Percentiles rank a stretch among this genome's conserved stretches.
phyloP scores from a whole-genome alignment of 108 stramenopile genomes.

The Cyclotella choctawhatcheeana region DNA sequence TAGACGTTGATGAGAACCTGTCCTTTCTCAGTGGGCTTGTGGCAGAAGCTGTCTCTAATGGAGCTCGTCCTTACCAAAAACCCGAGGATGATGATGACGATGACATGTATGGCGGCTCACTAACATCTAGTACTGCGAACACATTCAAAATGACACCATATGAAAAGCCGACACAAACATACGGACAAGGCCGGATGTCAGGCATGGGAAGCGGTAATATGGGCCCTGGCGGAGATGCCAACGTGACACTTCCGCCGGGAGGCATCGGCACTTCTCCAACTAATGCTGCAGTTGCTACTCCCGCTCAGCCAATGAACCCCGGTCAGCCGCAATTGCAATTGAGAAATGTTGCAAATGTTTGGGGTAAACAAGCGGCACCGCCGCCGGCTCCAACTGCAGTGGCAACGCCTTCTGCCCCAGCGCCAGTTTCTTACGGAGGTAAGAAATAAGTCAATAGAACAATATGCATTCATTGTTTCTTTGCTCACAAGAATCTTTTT shows the following conservation, averaged over 20 bases:
- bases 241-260: conserved; percentile 45
- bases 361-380: conserved; percentile 70
- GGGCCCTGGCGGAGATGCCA: conserved; percentile 59
- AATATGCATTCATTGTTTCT: no score
- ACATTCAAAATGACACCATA: conserved; percentile 93
- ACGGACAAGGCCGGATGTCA: conserved; percentile 33
- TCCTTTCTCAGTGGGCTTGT: conserved; percentile 91
- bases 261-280: conserved; percentile 38
- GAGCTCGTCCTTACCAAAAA: conserved; percentile 86
- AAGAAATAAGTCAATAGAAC: no score
- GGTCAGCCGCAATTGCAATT: conserved; percentile 63
- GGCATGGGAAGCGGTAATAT: conserved; percentile 44
- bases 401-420: conserved; percentile 44
- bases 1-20: conserved; percentile 89
- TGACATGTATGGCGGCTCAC: conserved; percentile 57
- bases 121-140: conserved; percentile 40
- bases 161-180: conserved; percentile 81
- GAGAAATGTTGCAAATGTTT: conserved; percentile 84
- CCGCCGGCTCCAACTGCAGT: conserved; percentile 48
- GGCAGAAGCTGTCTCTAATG: conserved; percentile 80
- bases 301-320: conserved; percentile 29
- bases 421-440: conserved; percentile 21
- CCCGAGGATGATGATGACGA: conserved; percentile 91
- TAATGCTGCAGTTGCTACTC: conserved; percentile 44
- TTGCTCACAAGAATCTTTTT: no score